Percentiles rank a stretch among this genome's conserved stretches.
These are phyloP conservation scores for Cladosporium colombiae DNA, from an alignment of 2,329 filamentous ascomycete genomes.

Conservation along the genomic window DNA sequence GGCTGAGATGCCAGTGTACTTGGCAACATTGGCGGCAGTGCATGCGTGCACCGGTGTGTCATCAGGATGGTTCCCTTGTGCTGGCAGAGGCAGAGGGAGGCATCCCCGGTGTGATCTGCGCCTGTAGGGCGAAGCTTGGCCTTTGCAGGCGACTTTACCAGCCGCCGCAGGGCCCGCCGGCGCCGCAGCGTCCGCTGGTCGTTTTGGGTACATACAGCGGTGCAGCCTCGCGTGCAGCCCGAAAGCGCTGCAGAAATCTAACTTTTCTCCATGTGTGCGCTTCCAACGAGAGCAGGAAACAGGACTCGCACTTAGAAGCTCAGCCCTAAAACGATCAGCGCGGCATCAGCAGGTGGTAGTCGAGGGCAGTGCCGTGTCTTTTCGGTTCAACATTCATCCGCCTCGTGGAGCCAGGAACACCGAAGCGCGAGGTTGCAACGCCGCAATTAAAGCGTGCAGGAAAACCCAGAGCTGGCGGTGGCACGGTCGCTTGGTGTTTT, in stretches of 20 bases:
- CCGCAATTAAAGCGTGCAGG: not conserved
- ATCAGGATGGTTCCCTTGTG: not conserved
- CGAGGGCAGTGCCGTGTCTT: not conserved
- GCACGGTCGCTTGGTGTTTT: not conserved
- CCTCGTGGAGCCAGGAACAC: not conserved
- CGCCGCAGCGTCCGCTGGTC: conserved; percentile 8
- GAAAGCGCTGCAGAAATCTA: not conserved
- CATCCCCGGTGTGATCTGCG: not conserved
- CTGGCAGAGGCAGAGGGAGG: not conserved
- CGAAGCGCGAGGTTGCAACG: not conserved
- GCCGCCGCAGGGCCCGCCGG: conserved; percentile 6
- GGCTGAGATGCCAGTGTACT: conserved; percentile 6
- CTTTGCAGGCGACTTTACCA: conserved; percentile 2
- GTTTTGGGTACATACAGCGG: not conserved
- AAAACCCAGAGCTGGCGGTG: not conserved
- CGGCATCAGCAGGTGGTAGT: not conserved
- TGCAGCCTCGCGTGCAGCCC: not conserved
- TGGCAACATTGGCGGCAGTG: not conserved
- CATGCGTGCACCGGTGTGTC: not conserved
- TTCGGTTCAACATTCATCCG: conserved; percentile 3
- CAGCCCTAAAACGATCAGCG: not conserved
- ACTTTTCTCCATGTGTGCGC: not conserved
- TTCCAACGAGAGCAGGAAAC: not conserved
- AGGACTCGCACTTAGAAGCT: not conserved
- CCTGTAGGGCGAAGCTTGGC: conserved; percentile 12